These are phyloP conservation scores for Ophiocordyceps robertsii DNA, from an alignment of 2,329 filamentous ascomycete genomes.

Conservation along the genomic window DNA sequence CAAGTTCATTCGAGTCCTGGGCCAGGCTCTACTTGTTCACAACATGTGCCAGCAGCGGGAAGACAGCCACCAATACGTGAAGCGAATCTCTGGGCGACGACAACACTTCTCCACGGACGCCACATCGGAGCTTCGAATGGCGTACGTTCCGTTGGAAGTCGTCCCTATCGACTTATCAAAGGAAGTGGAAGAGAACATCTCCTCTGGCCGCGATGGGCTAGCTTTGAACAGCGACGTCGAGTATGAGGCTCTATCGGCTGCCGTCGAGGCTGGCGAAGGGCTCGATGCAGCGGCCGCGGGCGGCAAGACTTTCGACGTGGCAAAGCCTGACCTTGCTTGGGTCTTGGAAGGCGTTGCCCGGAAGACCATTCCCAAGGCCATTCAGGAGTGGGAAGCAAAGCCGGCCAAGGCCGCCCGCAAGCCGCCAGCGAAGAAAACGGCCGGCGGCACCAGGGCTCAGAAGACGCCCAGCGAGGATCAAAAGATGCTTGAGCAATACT, in stretches of 20 bases:
- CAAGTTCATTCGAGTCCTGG: constrained; percentile 72
- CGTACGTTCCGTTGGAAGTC: constrained; percentile 62
- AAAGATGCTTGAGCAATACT: constrained; percentile 26
- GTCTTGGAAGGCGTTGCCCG: constrained; percentile 21
- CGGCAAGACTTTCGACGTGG: constrained; percentile 47
- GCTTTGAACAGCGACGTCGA: constrained; percentile 57
- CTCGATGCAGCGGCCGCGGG: constrained; percentile 3
- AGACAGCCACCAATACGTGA: constrained; percentile 36
- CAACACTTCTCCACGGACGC: constrained; percentile 63
- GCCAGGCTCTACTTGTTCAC: constrained; percentile 59
- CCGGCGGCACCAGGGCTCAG: constrained; percentile 5
- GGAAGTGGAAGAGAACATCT: constrained; percentile 51
- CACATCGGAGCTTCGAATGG: constrained; percentile 63
- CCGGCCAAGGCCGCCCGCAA: constrained; percentile 9
- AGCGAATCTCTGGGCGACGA: constrained; percentile 53
- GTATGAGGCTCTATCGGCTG: constrained; percentile 27
- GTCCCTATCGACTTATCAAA: constrained; percentile 63
- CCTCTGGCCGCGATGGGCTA: constrained; percentile 36
- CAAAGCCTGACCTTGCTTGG: constrained; percentile 38
- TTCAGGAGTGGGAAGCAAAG: constrained; percentile 15
- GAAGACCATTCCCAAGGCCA: constrained; percentile 9
- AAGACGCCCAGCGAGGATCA: constrained; percentile 8
- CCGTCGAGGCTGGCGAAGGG: constrained; percentile 8
- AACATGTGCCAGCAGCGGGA: constrained; percentile 25
- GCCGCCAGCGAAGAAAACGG: constrained; percentile 11